Evolutionary conservation across 768 basidiomycete genomes (phyloP), one percentile per base, ranked within the genome.

Genomic region (Holtermannia corniformis): DNA sequence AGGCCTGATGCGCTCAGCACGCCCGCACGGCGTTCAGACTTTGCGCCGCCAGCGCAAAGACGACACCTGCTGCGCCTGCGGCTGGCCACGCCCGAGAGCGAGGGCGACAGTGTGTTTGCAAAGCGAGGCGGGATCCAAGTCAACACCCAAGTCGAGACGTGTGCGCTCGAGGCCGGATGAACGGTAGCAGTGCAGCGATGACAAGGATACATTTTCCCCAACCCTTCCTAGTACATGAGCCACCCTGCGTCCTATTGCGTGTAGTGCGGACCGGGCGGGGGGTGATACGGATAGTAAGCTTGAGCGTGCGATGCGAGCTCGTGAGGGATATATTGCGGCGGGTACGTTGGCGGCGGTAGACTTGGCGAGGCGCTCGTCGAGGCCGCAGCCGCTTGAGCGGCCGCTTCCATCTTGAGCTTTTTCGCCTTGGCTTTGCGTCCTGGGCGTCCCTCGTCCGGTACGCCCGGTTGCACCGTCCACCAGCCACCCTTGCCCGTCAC

Each of bases 111-210:
- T 41, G 55, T 56, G 43, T 46, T 60, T 23, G 42, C 50, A 22
- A 67, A 64, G 51, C 45, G 71, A 45, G 70, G 71, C 5, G 71
- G 71, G 10, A 68, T 71, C 16, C 71, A 72, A 52, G 70, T 72
- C 12, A 55, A 67, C 44, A 28, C 56, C 3, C 54, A 59, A 42
- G 26, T 21, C 20, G 57, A 64, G 54, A 64, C 58, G 20, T 54
- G 55, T 37, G 58, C 61, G n/a, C 32, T 63, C 24, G 61, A 63
- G 44, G 61, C 52, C 5, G 61, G 60, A 40, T 62, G 50, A 44
- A 24, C 24, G 10, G 7, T 16, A 37, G 32, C 32, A 37, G 32
- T 16, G 32, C 7, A 7, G 32, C 32, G 16, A 37, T 7, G n/a
- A n/a, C 7, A 37, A 37, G 32, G 32, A 37, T 37, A 37, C 32